Base-by-base conservation (phyloP, 345 rosid species). In the Litchi chinensis region DNA sequence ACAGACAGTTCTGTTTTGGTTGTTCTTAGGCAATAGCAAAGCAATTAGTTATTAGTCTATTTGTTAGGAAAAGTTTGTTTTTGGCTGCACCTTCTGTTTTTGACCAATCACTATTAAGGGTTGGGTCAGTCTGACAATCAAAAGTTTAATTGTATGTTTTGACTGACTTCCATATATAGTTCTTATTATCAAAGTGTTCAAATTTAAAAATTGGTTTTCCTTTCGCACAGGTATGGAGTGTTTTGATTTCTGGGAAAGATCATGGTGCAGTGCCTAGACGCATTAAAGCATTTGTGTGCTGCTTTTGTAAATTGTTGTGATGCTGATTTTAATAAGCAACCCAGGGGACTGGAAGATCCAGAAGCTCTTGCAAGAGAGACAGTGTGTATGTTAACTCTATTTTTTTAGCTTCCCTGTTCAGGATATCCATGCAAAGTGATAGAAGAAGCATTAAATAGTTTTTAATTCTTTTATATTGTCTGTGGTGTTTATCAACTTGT, bases 181-280 rank as follows among this genome's bases (percentile, higher is more conserved):
- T 76, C 78, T 75, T 71, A 74, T 76, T 5, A 77, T 72, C 46
- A 46, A 80, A 41, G 78, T 71, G 39, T 68, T 41, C 73, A 41
- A 37, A 48, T 65, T 76, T 52, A 18, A 56, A 19, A 43, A 70
- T 84, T 79, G 78, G 85, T 54, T 73, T 73, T 81, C 57, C 46
- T 76, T 82, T 28, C 66, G n/a, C 41, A 18, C 88, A 93, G 95
- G 91, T 76, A 93, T 92, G 95, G 93, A 86, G 87, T 79, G 89
- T 86, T 81, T 85, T 89, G 89, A 85, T 76, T 75, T 79, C 82
- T 39, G 79, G 84, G 80, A 82, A 83, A 73, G 86, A 92, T 83
- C 92, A 93, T 92, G 98, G 82, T 88, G 92, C 93, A 83, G 93
- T 93, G 95, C 89, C 39, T 92, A 85, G 93, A 87, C 79, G 83